Evolutionary conservation across 1,284 basidiomycete genomes (phyloP).

Genomic region (Schizopora paradoxa): DNA sequence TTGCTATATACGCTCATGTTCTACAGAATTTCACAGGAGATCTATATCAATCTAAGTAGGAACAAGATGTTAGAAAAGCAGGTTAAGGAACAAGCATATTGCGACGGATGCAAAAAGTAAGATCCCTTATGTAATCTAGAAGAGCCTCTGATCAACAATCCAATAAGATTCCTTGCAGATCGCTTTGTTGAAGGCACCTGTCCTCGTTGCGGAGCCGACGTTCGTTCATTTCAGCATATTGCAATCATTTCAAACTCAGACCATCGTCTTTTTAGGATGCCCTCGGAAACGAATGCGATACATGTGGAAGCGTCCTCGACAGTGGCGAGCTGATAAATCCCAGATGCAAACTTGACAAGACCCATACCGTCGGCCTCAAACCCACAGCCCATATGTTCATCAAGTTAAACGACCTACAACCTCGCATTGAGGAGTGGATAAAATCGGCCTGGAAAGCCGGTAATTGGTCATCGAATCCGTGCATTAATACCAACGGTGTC

Average conservation of each 20-base stretch:
- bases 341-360: constrained; percentile 85
- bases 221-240: constrained; percentile 26
- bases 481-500: constrained; percentile 81
- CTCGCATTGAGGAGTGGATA: constrained; percentile 86
- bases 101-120: constrained; percentile 83
- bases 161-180: constrained; percentile 81
- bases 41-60: constrained; percentile 79
- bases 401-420: constrained; percentile 81
- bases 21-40: constrained; percentile 79
- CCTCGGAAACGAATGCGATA: constrained; percentile 97
- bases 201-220: constrained; percentile 84
- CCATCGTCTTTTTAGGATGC: constrained; percentile 63
- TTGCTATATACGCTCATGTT: neutral
- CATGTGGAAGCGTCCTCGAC: constrained; percentile 89
- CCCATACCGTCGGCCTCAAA: constrained; percentile 71
- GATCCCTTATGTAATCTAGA: constrained; percentile 18
- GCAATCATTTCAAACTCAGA: neutral
- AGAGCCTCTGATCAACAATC: neutral
- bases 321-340: constrained; percentile 93
- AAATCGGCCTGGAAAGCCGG: constrained; percentile 74
- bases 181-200: constrained; percentile 94
- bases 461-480: constrained; percentile 89
- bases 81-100: constrained; percentile 88
- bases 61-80: constrained; percentile 77
- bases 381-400: constrained; percentile 95